Conservation (phyloP, 2,329 filamentous ascomycete species). For the Ceratocystis papillata region DNA sequence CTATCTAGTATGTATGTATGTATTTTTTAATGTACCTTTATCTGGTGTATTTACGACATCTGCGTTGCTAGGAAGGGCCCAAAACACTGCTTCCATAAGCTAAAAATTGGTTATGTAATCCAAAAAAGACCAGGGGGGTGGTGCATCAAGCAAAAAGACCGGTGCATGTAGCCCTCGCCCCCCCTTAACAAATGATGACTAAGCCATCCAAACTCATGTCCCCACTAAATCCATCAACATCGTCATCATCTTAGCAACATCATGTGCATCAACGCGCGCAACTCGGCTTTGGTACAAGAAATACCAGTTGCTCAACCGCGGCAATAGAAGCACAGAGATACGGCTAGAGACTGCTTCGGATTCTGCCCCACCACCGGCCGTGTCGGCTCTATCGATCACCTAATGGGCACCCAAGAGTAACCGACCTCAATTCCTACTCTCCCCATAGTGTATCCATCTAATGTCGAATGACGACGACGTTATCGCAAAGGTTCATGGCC, state of each 20-base stretch:
- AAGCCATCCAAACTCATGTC: background rate
- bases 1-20: too few relatives aligned
- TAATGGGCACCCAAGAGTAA: conserved; percentile 6
- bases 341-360: background rate
- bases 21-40: too few relatives aligned
- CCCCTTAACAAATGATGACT: background rate
- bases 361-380: background rate
- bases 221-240: conserved; percentile 7
- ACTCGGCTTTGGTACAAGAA: background rate
- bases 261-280: background rate
- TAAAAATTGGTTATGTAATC: too few relatives aligned
- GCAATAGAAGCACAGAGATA: background rate
- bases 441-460: conserved; percentile 25
- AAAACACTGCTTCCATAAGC: too few relatives aligned
- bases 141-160: too few relatives aligned
- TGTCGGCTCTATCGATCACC: background rate
- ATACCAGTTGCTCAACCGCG: background rate
- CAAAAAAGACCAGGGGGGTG: too few relatives aligned
- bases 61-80: too few relatives aligned
- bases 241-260: background rate
- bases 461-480: conserved; percentile 55
- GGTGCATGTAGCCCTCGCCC: too few relatives aligned
- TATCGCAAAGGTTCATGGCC: conserved; percentile 58
- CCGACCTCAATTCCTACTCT: background rate
- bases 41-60: too few relatives aligned